phyloP scores from a whole-genome alignment of 2,329 filamentous ascomycete species.

The Penicillium vulpinum region DNA sequence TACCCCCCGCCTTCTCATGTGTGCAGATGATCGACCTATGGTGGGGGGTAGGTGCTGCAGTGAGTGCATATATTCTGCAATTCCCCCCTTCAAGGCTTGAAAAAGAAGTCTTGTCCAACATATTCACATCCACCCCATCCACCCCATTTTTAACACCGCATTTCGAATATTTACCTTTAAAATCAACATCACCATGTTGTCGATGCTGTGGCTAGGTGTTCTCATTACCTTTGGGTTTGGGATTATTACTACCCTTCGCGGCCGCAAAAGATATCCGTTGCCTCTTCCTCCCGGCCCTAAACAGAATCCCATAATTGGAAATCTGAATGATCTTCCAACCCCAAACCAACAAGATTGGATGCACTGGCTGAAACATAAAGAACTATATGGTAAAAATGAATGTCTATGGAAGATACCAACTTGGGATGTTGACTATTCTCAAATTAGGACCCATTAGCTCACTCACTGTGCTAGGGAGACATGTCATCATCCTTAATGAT shows the following conservation, averaged over 20 bases:
- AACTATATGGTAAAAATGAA: constrained; percentile 31
- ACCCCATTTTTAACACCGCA: too few species aligned
- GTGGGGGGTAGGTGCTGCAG: too few species aligned
- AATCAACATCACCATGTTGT: background rate
- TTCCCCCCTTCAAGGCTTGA: background rate
- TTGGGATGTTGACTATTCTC: background rate
- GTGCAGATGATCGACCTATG: background rate
- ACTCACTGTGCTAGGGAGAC: constrained; percentile 34
- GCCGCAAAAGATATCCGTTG: background rate
- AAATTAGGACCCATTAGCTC: constrained; percentile 35
- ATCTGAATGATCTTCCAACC: constrained; percentile 49
- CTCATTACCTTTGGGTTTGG: background rate
- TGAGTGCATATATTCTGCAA: background rate
- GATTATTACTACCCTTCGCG: background rate
- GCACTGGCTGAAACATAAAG: constrained; percentile 46
- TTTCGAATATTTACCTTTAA: background rate
- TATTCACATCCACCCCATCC: background rate
- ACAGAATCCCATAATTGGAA: constrained; percentile 50
- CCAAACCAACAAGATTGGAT: constrained; percentile 37
- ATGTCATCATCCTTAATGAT: constrained; percentile 37
- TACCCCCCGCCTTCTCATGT: background rate
- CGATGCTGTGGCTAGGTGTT: background rate
- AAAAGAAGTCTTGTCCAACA: too few species aligned
- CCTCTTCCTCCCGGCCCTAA: constrained; percentile 53
- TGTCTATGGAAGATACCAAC: background rate